These are phyloP conservation scores for Lecanosticta acicola DNA, from an alignment of 2,329 filamentous ascomycete genomes.

Conservation along the genomic window DNA sequence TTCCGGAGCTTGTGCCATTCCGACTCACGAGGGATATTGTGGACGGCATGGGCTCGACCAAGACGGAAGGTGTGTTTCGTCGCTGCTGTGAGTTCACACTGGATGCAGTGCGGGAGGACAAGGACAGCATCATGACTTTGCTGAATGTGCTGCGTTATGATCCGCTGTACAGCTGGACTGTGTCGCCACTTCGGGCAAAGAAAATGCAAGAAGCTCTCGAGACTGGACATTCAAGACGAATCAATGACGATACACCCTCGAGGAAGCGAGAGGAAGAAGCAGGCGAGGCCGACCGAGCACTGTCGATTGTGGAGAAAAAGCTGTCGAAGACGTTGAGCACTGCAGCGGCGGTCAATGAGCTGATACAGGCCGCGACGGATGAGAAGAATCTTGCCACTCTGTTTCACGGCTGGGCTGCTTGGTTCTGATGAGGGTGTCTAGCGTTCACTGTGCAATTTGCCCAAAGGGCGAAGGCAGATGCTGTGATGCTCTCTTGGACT, in stretches of 20 bases:
- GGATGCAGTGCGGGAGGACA: constrained; percentile 87
- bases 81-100: constrained; percentile 98
- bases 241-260: constrained; percentile 32
- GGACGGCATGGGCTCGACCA: constrained; percentile 93
- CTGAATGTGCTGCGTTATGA: constrained; percentile 97
- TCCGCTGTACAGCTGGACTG: constrained; percentile 91
- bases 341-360: constrained; percentile 88
- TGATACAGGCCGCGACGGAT: constrained; percentile 94
- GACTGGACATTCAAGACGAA: constrained; percentile 40
- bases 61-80: constrained; percentile 91
- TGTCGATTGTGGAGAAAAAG: constrained; percentile 94
- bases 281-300: constrained; percentile 81
- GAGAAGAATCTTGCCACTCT: constrained; percentile 86
- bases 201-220: constrained; percentile 61
- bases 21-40: constrained; percentile 89
- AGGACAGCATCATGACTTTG: constrained; percentile 97
- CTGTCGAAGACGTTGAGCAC: constrained; percentile 89
- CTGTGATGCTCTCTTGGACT: too few species aligned
- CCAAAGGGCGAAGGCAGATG: too few species aligned
- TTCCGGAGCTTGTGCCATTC: constrained; percentile 95
- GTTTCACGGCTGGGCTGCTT: constrained; percentile 49
- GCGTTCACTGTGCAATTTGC: too few species aligned
- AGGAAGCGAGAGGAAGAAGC: constrained; percentile 50
- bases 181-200: constrained; percentile 64
- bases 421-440: neutral